A percentile compares a stretch with the other conserved stretches of the same genome.
Conservation (phyloP, 73 alveolate genomes). For the Stentor roeselii region DNA sequence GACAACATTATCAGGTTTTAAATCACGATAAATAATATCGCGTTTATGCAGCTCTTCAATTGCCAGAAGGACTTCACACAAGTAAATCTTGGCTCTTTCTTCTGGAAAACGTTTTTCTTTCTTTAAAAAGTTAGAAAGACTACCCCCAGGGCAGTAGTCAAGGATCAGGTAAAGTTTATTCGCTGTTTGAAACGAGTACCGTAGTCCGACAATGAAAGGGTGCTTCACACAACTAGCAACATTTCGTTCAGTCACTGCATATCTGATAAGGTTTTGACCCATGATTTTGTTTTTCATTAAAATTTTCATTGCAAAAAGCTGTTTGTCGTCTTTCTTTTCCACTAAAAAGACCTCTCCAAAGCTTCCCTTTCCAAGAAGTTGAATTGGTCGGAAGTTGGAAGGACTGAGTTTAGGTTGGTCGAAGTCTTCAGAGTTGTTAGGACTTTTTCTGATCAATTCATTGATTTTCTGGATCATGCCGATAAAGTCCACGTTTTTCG, state of each 20-base stretch:
- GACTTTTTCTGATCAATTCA: background rate
- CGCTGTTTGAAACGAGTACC: conserved; percentile 76
- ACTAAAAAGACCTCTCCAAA: conserved; percentile 92
- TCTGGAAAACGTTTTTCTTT: conserved; percentile 82
- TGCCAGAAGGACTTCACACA: conserved; percentile 82
- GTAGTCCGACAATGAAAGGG: conserved; percentile 90
- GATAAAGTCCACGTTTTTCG: background rate
- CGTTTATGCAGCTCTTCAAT: conserved; percentile 82
- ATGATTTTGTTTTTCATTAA: conserved; percentile 34
- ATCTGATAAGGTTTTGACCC: conserved; percentile 81
- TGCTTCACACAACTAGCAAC: conserved; percentile 70
- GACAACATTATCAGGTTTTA: conserved; percentile 94
- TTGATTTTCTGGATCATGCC: background rate
- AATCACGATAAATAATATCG: conserved; percentile 88
- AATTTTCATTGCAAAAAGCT: conserved; percentile 87
- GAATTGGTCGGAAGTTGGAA: conserved; percentile 47
- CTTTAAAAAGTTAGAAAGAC: conserved; percentile 67
- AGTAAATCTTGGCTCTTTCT: conserved; percentile 74
- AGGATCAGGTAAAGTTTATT: conserved; percentile 61
- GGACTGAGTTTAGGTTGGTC: conserved; percentile 23
- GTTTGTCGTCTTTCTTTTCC: conserved; percentile 51
- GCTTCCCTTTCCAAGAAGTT: conserved; percentile 87
- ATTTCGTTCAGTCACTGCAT: conserved; percentile 90
- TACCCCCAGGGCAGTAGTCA: conserved; percentile 87
- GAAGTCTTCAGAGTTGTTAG: background rate